These are phyloP conservation scores for Knoxdaviesia proteae DNA, from an alignment of 2,329 filamentous ascomycete species.

Conservation along the genomic window DNA sequence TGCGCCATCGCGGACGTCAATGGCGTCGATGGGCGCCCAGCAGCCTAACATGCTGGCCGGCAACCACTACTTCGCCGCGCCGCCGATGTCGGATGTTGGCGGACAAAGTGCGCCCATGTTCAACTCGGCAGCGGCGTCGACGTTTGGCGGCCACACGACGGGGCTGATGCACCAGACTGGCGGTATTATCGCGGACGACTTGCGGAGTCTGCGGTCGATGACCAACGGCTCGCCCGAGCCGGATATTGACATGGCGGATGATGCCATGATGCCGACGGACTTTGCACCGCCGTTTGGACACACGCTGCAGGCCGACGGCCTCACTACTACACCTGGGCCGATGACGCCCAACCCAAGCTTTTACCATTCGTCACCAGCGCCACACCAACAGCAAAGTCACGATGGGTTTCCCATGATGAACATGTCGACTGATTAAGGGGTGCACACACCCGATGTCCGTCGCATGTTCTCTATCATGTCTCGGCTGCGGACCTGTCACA, in stretches of 20 bases:
- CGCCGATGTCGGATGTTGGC: not conserved
- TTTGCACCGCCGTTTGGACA: constrained; percentile 7
- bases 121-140: constrained; percentile 2
- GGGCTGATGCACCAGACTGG: constrained; percentile 8
- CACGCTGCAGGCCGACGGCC: constrained; percentile 7
- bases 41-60: not conserved
- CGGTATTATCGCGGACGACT: constrained; percentile 17
- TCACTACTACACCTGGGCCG: not conserved
- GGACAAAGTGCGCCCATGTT: constrained; percentile 2
- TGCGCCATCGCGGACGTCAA: not conserved
- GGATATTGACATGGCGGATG: constrained; percentile 16
- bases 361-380: not conserved
- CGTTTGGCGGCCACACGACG: constrained; percentile 1
- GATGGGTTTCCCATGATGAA: no score
- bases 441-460: no score
- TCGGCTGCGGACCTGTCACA: no score
- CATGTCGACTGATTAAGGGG: no score
- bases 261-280: constrained; percentile 10
- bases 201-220: constrained; percentile 14
- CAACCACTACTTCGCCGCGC: not conserved
- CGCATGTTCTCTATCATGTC: no score
- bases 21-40: not conserved
- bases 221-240: constrained; percentile 11
- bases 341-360: not conserved
- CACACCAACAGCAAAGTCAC: not conserved